phyloP scores from a whole-genome alignment of 306 rosid species.

The Vigna mungo region DNA sequence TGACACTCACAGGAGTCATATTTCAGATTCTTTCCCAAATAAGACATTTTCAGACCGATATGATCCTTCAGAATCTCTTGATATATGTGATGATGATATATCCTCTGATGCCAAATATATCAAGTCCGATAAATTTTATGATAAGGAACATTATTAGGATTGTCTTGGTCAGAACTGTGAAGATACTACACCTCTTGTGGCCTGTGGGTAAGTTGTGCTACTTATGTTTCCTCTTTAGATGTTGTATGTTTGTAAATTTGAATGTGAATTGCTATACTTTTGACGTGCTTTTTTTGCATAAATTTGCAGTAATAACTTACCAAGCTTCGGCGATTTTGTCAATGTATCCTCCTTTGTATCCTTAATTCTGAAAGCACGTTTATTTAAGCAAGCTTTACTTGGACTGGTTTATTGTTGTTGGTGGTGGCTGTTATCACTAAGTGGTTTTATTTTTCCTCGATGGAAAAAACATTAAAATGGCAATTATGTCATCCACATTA shows the following conservation, averaged over 20 bases:
- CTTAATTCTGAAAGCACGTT: conserved; percentile 53
- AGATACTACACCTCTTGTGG: conserved; percentile 18
- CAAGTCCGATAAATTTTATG: conserved; percentile 40
- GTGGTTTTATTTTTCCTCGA: conserved; percentile 2
- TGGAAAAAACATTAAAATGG: conserved; percentile 28
- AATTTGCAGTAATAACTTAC: conserved; percentile 75
- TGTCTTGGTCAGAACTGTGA: conserved; percentile 29
- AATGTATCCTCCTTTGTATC: conserved; percentile 97
- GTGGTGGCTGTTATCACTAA: not conserved
- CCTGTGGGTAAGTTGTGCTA: conserved; percentile 55
- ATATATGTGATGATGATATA: conserved; percentile 49
- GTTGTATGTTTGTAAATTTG: conserved; percentile 36
- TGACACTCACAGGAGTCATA: conserved; percentile 47
- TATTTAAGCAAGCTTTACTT: conserved; percentile 32
- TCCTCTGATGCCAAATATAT: conserved; percentile 45
- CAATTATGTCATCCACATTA: not conserved
- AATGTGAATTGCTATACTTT: conserved; percentile 42
- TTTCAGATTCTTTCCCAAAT: conserved; percentile 47
- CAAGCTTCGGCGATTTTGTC: conserved; percentile 69
- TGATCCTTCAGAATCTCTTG: conserved; percentile 63
- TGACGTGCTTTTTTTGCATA: conserved; percentile 63
- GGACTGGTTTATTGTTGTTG: not conserved
- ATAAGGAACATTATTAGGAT: conserved; percentile 28
- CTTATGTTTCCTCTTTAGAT: conserved; percentile 39
- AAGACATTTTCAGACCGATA: conserved; percentile 72